Conservation (phyloP, 805 yeast genomes). For the Zygoascus biomembranicola region DNA sequence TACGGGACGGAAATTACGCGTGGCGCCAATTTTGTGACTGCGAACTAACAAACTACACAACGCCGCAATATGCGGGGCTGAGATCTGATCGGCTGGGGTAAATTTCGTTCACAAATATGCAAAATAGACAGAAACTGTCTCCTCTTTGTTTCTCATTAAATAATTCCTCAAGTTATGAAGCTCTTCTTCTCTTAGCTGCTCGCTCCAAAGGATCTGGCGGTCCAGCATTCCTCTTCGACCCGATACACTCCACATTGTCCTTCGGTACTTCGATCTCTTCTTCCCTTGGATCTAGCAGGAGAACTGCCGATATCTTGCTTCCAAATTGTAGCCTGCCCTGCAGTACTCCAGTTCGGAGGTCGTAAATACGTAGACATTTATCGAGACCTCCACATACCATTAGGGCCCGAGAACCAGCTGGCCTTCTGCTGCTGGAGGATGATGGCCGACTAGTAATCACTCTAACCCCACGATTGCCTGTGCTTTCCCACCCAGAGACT, state of each 20-base stretch:
- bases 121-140: no score
- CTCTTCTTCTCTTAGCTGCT: not conserved
- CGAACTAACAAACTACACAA: not conserved
- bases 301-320: conserved; percentile 5
- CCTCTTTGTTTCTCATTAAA: no score
- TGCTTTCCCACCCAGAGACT: not conserved
- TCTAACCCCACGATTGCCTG: not conserved
- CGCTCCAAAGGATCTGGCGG: not conserved
- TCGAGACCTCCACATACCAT: conserved; percentile 12
- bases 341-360: conserved; percentile 7
- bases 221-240: not conserved
- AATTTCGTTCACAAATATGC: no score
- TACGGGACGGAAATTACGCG: not conserved
- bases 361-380: conserved; percentile 8
- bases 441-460: not conserved
- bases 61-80: not conserved
- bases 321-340: conserved; percentile 4
- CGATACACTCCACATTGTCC: not conserved
- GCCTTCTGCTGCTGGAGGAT: not conserved
- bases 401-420: not conserved
- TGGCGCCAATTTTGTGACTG: not conserved
- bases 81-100: no score
- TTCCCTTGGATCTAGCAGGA: conserved; percentile 4
- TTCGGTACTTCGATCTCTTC: not conserved
- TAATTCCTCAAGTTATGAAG: not conserved